Evolutionary conservation across 176 grass and related monocot species (phyloP), one percentile per base, ranked within the genome.

Genomic region (Bothriochloa decipiens): DNA sequence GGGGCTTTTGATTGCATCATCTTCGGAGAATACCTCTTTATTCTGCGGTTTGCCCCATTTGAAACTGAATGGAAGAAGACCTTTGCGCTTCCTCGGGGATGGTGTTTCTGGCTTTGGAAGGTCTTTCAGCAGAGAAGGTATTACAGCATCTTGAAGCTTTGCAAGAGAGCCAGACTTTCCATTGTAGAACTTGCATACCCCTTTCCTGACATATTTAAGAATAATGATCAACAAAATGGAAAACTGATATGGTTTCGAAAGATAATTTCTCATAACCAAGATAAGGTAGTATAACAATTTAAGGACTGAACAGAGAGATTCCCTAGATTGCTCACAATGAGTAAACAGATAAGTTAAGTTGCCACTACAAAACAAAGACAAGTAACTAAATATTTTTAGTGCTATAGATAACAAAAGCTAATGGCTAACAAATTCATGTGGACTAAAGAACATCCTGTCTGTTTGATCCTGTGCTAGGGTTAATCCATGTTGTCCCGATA

Each of bases 21-120:
- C 85, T 87, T 83, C 91, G 41, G 63, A 74, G 75, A 82, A 83
- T 28, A 85, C 57, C 68, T 85, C 85, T 68, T 85, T 92, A 39
- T 80, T 77, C 75, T 83, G 89, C 6, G 28, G n/a, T 73, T 88
- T 94, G 32, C 92, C 76, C 55, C 82, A 86, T 74, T 91, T 90
- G 78, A 92, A 83, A 85, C 81, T 92, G 81, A 97, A 97, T 65
- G 90, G 77, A 55, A 92, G 87, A 72, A 94, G 83, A 72, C 89
- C 87, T 86, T 97, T 97, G 49, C 94, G 92, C 87, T 97, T 97
- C 78, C 89, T 90, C 65, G 60, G 88, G 76, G 88, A 92, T 71
- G 90, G 41, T 37, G 65, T 92, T 29, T 86, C 90, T 73, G 84
- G 90, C 77, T 97, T 94, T n/a, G 84, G 86, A 52, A 91, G 78